Evolutionary conservation across 106 monocot genomes (phyloP), one percentile per base, ranked within the genome.

Genomic region (Phalaenopsis aphrodite): DNA sequence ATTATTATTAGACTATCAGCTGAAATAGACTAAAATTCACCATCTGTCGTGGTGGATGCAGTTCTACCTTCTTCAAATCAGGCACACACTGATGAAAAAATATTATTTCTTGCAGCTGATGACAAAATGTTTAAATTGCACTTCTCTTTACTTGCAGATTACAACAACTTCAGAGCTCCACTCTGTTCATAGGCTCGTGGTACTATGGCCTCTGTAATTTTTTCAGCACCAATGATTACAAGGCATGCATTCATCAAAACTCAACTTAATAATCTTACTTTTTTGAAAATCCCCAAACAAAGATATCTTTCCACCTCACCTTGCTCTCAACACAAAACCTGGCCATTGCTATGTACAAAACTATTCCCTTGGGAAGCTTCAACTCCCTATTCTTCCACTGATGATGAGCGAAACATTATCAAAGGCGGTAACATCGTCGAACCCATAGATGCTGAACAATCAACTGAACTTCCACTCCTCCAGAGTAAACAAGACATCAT

Each of bases 291-390:
- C 17, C 38, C 75, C 23, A 80, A 0, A n/a, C 79, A 36, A 30
- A 36, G 56, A 19, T 16, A 82, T 18, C 71, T 55, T 8, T n/a
- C 78, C 19, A 65, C 39, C 3, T 55, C 71, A 17, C 47, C 75
- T 56, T 19, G 2, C 41, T 8, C 42, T 61, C 79, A 49, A 19
- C 64, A 72, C 15, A 87, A 72, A 79, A 78, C 49, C 79, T 71
- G 65, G 41, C 69, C 78, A 18, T 52, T 89, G 24, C 85, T 49
- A 52, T 91, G 91, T 86, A 79, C 81, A 36, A 84, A 83, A 64
- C 23, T 81, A n/a, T 77, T 82, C 72, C 78, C 87, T 55, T 90
- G 85, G 95, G 94, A 97, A 78, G 72, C 87, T 42, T 83, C 91
- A 15, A 41, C 88, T 21, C 75, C 84, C 39, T 88, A 82, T 82